Percentiles rank a stretch among this genome's conserved stretches.
These are phyloP conservation scores for Myriosclerotinia duriaeana DNA, from an alignment of 2,329 filamentous ascomycete species.

Conservation along the genomic window DNA sequence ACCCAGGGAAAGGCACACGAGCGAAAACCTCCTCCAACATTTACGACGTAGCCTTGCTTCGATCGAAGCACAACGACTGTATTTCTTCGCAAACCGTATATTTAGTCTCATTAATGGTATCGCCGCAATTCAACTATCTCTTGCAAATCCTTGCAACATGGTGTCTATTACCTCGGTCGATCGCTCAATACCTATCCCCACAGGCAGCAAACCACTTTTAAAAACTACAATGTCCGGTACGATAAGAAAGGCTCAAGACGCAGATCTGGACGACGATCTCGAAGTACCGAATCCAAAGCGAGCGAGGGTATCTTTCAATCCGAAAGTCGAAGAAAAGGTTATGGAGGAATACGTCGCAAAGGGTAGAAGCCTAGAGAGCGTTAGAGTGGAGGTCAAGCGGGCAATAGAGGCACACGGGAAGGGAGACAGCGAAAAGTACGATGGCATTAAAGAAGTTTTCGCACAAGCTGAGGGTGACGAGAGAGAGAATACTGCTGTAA, in stretches of 20 bases:
- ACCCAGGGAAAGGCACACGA: constrained; percentile 18
- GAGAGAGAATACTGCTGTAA: constrained; percentile 31
- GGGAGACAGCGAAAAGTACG: constrained; percentile 60
- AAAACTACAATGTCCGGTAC: constrained; percentile 36
- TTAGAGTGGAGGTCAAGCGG: constrained; percentile 40
- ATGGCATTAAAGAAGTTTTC: constrained; percentile 60
- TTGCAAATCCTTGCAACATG: constrained; percentile 21
- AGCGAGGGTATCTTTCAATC: constrained; percentile 39
- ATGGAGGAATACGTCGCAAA: constrained; percentile 36
- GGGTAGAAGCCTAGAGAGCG: constrained; percentile 34
- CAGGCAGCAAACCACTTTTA: constrained; percentile 36
- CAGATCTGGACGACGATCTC: constrained; percentile 34
- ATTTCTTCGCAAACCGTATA: neutral
- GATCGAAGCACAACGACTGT: constrained; percentile 3
- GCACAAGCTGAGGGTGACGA: constrained; percentile 25
- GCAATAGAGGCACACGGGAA: constrained; percentile 55
- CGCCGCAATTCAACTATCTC: neutral
- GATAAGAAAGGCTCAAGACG: constrained; percentile 36
- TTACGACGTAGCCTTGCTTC: constrained; percentile 2
- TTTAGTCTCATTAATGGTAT: constrained; percentile 18
- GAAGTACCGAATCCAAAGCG: constrained; percentile 37
- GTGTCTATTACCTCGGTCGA: constrained; percentile 16
- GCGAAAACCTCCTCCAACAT: constrained; percentile 8
- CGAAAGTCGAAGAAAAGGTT: constrained; percentile 40
- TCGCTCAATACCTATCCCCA: constrained; percentile 5